A percentile compares a stretch with the other conserved stretches of the same genome.
Evolutionary conservation across 805 yeast species (phyloP).

Genomic region (Hanseniaspora vineae): DNA sequence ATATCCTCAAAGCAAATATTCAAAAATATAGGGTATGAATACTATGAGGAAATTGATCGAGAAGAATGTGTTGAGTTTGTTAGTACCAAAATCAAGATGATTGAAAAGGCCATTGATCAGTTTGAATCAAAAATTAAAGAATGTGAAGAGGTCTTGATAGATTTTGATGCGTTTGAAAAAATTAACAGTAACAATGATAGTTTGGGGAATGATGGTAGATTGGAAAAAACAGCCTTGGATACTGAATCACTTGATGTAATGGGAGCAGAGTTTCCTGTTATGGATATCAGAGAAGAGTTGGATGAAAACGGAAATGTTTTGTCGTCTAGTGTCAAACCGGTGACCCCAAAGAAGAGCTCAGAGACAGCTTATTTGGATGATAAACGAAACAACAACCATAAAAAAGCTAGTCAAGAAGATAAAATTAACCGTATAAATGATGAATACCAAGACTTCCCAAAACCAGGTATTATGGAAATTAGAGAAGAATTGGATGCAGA

Average conservation of each 20-base stretch:
- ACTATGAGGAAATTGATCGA: constrained; percentile 17
- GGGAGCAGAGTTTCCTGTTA: constrained; percentile 20
- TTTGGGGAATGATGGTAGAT: not conserved
- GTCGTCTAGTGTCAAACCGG: constrained; percentile 19
- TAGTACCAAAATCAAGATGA: constrained; percentile 10
- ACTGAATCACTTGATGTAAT: not conserved
- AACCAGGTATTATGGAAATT: constrained; percentile 39
- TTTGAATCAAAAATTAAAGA: constrained; percentile 13
- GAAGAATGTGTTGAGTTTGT: constrained; percentile 16
- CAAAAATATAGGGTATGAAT: constrained; percentile 22
- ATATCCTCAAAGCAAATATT: constrained; percentile 15
- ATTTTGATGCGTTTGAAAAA: not conserved
- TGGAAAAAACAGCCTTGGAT: not conserved
- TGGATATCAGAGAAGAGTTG: constrained; percentile 55
- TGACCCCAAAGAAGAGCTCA: constrained; percentile 19
- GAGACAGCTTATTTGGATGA: constrained; percentile 2
- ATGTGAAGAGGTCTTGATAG: constrained; percentile 27
- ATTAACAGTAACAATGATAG: not conserved
- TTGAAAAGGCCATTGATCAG: not conserved
- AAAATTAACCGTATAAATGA: too few relatives aligned
- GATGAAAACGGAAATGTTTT: constrained; percentile 44
- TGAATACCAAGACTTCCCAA: too few relatives aligned
- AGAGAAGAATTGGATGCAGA: constrained; percentile 55
- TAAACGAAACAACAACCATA: constrained; percentile 18
- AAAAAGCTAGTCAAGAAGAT: constrained; percentile 23